phyloP scores from a whole-genome alignment of 1,284 basidiomycete genomes.

The Cryptococcus sp. region DNA sequence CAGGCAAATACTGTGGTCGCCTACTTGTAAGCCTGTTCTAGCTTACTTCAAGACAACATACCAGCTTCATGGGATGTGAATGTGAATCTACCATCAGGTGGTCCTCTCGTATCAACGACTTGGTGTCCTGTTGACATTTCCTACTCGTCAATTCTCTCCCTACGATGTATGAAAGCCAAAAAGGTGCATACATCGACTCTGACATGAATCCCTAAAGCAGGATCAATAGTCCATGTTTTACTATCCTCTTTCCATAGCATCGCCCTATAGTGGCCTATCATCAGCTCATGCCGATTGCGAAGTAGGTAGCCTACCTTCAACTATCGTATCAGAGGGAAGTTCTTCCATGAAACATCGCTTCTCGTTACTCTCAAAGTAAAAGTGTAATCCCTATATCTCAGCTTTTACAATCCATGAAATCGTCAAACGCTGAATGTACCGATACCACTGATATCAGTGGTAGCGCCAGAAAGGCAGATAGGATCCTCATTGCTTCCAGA shows the following conservation, averaged over 20 bases:
- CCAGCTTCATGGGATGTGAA: constrained; percentile 90
- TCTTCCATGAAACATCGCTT: constrained; percentile 95
- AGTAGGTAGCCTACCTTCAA: constrained; percentile 70
- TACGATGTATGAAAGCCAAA: constrained; percentile 4
- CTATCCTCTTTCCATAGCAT: constrained; percentile 78
- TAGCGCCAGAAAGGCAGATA: constrained; percentile 14
- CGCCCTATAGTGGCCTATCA: constrained; percentile 81
- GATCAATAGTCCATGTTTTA: constrained; percentile 68
- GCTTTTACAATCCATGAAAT: not conserved
- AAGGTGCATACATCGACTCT: constrained; percentile 69
- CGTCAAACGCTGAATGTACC: constrained; percentile 13
- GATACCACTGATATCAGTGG: constrained; percentile 25
- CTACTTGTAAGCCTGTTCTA: constrained; percentile 35
- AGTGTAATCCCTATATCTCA: constrained; percentile 63
- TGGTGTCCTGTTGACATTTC: constrained; percentile 29
- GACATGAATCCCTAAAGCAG: constrained; percentile 80
- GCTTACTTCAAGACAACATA: constrained; percentile 12
- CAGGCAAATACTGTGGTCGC: constrained; percentile 95
- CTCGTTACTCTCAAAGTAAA: constrained; percentile 88
- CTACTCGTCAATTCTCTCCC: constrained; percentile 7
- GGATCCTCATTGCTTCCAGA: constrained; percentile 14
- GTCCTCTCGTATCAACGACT: constrained; percentile 83
- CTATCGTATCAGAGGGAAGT: constrained; percentile 91
- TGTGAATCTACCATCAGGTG: constrained; percentile 86
- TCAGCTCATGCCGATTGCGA: not conserved